These are phyloP conservation scores for Psophocarpus tetragonolobus DNA, from an alignment of 306 rosid genomes.

Conservation along the genomic window DNA sequence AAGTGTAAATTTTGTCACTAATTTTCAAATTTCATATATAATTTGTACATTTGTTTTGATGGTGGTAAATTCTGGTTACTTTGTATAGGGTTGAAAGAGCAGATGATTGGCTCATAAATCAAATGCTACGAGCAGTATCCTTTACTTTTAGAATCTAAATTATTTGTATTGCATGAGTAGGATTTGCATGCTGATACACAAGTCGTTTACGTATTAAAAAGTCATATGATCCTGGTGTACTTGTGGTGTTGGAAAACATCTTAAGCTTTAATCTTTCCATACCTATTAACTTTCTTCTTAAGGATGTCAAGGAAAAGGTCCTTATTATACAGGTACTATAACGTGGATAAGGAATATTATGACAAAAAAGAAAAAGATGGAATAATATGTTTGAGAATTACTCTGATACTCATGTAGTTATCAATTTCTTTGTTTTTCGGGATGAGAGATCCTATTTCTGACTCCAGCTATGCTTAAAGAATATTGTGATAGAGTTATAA, in stretches of 20 bases:
- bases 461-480: constrained; percentile 78
- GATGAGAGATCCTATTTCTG: constrained; percentile 86
- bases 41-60: constrained; percentile 18
- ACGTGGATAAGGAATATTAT: not conserved
- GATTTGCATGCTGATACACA: constrained; percentile 17
- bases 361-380: not conserved
- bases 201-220: constrained; percentile 58
- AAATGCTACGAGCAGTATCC: constrained; percentile 96
- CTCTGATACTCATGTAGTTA: not conserved
- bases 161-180: not conserved
- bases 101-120: constrained; percentile 67
- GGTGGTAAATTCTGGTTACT: constrained; percentile 26
- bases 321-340: constrained; percentile 74
- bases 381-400: not conserved
- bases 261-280: constrained; percentile 78
- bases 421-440: constrained; percentile 48
- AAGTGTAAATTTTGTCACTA: constrained; percentile 36
- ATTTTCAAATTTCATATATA: constrained; percentile 1
- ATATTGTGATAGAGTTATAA: constrained; percentile 56
- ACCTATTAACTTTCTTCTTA: constrained; percentile 75
- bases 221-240: constrained; percentile 92
- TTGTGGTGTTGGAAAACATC: constrained; percentile 71
- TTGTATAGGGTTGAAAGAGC: constrained; percentile 70
- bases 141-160: constrained; percentile 5
- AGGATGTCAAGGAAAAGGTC: constrained; percentile 64